These are phyloP conservation scores for Rosa multiflora DNA, from an alignment of 306 rosid species.

Conservation along the genomic window DNA sequence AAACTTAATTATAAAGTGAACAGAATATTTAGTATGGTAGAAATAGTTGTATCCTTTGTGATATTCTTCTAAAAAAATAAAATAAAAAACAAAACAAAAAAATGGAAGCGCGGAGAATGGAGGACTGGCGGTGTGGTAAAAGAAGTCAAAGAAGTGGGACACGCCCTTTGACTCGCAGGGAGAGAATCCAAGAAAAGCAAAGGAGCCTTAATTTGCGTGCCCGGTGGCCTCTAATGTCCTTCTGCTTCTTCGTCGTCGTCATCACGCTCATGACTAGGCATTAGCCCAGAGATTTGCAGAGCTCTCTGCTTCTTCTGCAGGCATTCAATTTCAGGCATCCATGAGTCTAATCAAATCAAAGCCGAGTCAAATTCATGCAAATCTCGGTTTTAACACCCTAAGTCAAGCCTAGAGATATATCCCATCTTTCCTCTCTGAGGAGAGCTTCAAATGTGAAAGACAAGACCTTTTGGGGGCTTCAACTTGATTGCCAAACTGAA, in stretches of 20 bases:
- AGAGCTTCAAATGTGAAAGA: background rate
- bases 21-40: too few species aligned
- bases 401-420: conserved; percentile 4
- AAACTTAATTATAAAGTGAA: too few species aligned
- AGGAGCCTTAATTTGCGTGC: conserved; percentile 62
- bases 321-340: background rate
- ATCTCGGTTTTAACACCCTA: background rate
- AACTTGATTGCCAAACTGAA: background rate
- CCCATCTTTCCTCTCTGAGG: background rate
- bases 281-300: background rate
- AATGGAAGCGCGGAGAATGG: too few species aligned
- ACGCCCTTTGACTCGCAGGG: too few species aligned
- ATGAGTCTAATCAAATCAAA: background rate
- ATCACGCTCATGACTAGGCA: background rate
- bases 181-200: conserved; percentile 16
- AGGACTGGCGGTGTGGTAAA: too few species aligned
- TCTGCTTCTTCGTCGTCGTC: background rate
- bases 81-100: too few species aligned
- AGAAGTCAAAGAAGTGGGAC: too few species aligned
- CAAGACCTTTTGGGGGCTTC: background rate
- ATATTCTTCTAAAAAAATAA: too few species aligned
- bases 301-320: background rate
- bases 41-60: too few species aligned
- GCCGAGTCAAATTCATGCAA: background rate
- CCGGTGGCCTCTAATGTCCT: background rate